Evolutionary conservation across 495 filamentous ascomycete species (phyloP), one percentile per base, ranked within the genome.

Genomic region (Penicillium egyptiacum): DNA sequence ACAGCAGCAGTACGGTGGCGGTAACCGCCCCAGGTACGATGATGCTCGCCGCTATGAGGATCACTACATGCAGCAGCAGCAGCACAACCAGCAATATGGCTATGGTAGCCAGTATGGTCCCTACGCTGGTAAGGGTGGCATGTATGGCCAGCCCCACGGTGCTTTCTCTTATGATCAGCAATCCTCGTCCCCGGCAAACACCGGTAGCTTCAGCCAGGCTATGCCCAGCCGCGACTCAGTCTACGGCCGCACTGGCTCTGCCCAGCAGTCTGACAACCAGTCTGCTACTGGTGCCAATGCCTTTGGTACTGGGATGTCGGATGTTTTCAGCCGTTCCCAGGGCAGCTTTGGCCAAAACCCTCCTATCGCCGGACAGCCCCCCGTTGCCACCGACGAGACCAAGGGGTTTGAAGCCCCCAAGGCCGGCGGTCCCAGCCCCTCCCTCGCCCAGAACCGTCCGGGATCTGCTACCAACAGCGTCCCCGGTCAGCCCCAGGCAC

Each of bases 381-480:
- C 79, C 26, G 83, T 81, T 47, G 79, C 79, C 9, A 70, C 70
- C 37, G 85, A 86, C 50, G 91, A 96, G 63, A 73, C 92, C 66
- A 96, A 96, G 79, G 83, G 84, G 17, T 91, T 83, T 59, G 87
- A 87, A 37, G 87, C 89, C 28, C 76, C 85, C 53, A 94, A 95
- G 64, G 75, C 85, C 33, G 80, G 81, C 41, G 91, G 90, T 6
- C 91, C 92, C 3, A 95, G 90, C 72, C 92, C 92, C 28, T 90
- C 90, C 7, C 82, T 96, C 26, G 86, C 84, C 28, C 88, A 90
- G 64, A 79, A 79, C 64, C 88, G 92, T 55, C 91, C 92, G 16
- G 91, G 90, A 19, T 96, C 92, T 31, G 90, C 92, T 14, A 86
- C 88, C 14, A 94, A 91, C 72, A 86, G 81, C 58, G 81, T 79